Conservation (phyloP, 1,139 yeast species). For the Pneumocystis oryctolagi region DNA sequence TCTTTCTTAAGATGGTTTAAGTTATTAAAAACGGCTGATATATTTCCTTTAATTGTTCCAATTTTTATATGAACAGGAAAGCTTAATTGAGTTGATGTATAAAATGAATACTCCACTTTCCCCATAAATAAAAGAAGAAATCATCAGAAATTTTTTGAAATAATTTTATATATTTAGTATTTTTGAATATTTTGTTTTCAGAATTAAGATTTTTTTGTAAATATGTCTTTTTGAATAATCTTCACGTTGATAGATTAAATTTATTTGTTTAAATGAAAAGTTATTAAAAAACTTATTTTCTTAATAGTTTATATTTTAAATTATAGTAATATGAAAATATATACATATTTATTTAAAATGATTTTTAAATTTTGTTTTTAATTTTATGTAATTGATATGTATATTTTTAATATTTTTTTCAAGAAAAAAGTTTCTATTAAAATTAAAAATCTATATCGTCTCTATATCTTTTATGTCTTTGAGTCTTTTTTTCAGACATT, state of each 20-base stretch:
- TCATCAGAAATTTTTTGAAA: not conserved
- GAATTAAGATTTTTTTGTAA: not conserved
- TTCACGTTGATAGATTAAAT: too few species aligned
- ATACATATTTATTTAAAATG: too few species aligned
- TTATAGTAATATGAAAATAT: too few species aligned
- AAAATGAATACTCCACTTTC: conserved; percentile 46
- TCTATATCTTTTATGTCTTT: not conserved
- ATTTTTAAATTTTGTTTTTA: too few species aligned
- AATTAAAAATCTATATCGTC: not conserved
- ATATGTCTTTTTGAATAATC: not conserved
- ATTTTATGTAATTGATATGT: not conserved
- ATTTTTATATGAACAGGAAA: conserved; percentile 40
- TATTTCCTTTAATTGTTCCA: conserved; percentile 13
- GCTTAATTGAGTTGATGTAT: conserved; percentile 57
- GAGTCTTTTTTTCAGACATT: not conserved
- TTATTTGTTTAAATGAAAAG: too few species aligned
- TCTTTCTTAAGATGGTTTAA: conserved; percentile 29
- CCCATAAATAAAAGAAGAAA: conserved; percentile 21
- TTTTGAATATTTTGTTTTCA: not conserved
- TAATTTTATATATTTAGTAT: not conserved
- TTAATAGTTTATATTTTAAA: too few species aligned
- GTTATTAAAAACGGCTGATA: conserved; percentile 9
- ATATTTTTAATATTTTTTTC: not conserved
- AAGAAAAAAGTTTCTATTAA: not conserved
- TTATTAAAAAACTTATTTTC: too few species aligned